Percentiles rank a stretch among this genome's conserved stretches.
Evolutionary conservation across 2,329 filamentous ascomycete genomes (phyloP).

Genomic region (Pyrenophora tritici-repentis): DNA sequence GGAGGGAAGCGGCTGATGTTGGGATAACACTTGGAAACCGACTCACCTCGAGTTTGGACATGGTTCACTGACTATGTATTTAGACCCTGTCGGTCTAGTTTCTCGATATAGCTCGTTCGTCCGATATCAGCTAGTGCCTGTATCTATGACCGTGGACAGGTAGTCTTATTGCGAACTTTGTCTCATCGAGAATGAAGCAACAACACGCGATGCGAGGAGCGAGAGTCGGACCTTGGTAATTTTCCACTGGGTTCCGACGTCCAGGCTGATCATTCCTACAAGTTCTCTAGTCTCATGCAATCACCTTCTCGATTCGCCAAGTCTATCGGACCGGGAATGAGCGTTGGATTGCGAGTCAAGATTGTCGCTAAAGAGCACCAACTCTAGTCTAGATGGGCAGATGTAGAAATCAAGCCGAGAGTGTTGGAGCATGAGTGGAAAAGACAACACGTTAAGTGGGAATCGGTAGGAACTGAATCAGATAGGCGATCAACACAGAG

Average conservation of each 20-base stretch:
- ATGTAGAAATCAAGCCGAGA: neutral
- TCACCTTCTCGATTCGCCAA: neutral
- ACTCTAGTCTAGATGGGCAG: neutral
- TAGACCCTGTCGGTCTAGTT: neutral
- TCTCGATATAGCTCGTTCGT: neutral
- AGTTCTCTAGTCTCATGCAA: neutral
- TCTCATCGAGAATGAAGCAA: no score
- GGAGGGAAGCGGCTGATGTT: neutral
- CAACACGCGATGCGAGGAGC: no score
- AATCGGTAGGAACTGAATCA: conserved; percentile 2
- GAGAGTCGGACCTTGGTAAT: no score
- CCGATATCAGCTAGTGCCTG: neutral
- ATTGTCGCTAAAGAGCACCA: neutral
- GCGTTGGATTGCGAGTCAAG: neutral
- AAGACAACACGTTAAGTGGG: conserved; percentile 10
- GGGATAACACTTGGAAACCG: neutral
- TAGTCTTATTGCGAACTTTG: neutral
- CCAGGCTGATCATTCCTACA: neutral
- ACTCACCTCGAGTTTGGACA: conserved; percentile 40
- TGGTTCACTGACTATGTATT: conserved; percentile 7
- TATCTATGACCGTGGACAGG: conserved; percentile 1
- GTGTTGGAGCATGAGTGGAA: conserved; percentile 8
- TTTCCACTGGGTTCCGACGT: neutral
- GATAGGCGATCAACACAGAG: conserved; percentile 10
- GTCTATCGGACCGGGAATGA: neutral